phyloP scores from a whole-genome alignment of 371 early-diverging fungal genomes.

The Mycotypha africana region DNA sequence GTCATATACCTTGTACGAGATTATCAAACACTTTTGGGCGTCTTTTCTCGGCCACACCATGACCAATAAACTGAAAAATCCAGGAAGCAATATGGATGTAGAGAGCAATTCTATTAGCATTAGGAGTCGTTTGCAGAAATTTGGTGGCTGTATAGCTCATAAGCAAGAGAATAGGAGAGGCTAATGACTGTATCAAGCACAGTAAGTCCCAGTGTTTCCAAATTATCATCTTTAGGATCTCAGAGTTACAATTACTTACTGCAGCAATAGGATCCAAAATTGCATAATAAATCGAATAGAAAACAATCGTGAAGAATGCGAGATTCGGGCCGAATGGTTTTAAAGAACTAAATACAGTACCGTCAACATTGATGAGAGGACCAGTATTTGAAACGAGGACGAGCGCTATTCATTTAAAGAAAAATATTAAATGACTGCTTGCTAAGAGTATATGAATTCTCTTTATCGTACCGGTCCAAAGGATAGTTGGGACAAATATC shows the following conservation, averaged over 20 bases:
- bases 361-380: slow-evolving; percentile 25
- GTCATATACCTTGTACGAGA: slow-evolving; percentile 62
- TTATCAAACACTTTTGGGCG: slow-evolving; percentile 88
- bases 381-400: slow-evolving; percentile 59
- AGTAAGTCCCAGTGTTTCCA: too few relatives aligned
- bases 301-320: slow-evolving; percentile 44
- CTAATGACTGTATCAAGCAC: slow-evolving; percentile 35
- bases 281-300: slow-evolving; percentile 72
- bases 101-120: slow-evolving; percentile 50
- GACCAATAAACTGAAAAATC: slow-evolving; percentile 89
- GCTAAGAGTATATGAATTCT: not conserved
- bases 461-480: slow-evolving; percentile 62
- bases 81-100: slow-evolving; percentile 68
- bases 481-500: slow-evolving; percentile 86
- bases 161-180: slow-evolving; percentile 55
- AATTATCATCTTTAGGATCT: too few relatives aligned
- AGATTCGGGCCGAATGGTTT: slow-evolving; percentile 50
- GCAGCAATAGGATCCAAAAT: slow-evolving; percentile 78
- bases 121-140: slow-evolving; percentile 40
- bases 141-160: slow-evolving; percentile 56
- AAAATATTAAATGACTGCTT: too few relatives aligned
- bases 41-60: slow-evolving; percentile 82
- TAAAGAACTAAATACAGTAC: slow-evolving; percentile 9
- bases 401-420: slow-evolving; percentile 28
- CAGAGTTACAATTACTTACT: too few relatives aligned